Conservation (phyloP, 306 rosid species). For the Cucurbita argyrosperma region DNA sequence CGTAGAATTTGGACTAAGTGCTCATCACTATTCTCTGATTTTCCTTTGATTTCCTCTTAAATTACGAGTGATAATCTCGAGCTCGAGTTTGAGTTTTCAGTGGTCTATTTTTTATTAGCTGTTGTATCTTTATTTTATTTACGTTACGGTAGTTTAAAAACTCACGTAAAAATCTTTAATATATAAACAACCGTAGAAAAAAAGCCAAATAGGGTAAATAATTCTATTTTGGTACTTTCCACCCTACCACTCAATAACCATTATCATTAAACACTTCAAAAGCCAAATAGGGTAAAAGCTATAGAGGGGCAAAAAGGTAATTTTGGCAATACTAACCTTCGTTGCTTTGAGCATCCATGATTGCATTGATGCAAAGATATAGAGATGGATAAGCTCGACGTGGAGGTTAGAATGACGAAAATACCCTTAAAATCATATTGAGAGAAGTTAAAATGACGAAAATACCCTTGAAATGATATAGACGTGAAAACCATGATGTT, state of each 20-base stretch:
- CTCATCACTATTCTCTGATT: background rate
- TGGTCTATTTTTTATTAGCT: too few relatives aligned
- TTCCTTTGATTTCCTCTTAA: background rate
- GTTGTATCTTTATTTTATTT: background rate
- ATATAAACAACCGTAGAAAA: background rate
- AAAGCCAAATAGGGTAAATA: background rate
- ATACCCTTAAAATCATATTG: constrained; percentile 10
- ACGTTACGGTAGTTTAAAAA: background rate
- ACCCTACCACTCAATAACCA: constrained; percentile 2
- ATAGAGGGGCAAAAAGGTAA: constrained; percentile 17
- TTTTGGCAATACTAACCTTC: constrained; percentile 8
- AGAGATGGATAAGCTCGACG: constrained; percentile 27
- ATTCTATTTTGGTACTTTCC: background rate
- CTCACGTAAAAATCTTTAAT: background rate
- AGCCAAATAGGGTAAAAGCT: background rate
- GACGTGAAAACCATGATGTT: constrained; percentile 37
- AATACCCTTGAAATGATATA: constrained; percentile 13
- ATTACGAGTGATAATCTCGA: background rate
- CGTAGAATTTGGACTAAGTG: background rate
- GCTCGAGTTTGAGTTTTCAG: too few relatives aligned
- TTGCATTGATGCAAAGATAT: constrained; percentile 15
- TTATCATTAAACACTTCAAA: background rate
- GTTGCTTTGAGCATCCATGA: constrained; percentile 13
- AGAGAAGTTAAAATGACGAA: constrained; percentile 17
- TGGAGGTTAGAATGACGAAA: constrained; percentile 20